These are phyloP conservation scores for Phialocephala subalpina DNA, from an alignment of 2,329 filamentous ascomycete species.

Conservation along the genomic window DNA sequence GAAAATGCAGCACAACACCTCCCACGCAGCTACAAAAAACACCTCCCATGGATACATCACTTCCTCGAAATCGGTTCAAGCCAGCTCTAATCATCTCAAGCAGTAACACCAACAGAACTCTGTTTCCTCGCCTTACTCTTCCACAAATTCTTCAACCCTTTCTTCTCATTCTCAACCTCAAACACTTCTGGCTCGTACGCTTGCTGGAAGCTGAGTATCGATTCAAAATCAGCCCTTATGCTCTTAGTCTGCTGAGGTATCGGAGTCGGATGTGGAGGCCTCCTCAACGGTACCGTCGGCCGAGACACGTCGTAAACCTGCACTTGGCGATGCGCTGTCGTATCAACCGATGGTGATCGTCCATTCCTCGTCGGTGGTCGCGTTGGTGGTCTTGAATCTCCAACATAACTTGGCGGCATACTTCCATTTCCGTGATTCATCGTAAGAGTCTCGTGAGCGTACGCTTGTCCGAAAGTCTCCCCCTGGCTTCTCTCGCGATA, in stretches of 20 bases:
- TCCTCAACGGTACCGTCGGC: not conserved
- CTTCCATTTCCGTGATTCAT: not conserved
- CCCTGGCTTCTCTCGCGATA: no score
- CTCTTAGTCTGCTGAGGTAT: not conserved
- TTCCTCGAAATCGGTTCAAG: not conserved
- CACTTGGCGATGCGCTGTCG: not conserved
- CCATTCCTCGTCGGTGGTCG: not conserved
- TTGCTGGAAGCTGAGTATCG: not conserved
- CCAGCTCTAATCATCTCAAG: not conserved
- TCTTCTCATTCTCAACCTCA: no score
- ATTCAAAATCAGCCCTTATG: slow-evolving; percentile 2
- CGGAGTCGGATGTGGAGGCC: not conserved
- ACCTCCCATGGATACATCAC: no score
- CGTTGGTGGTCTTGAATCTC: not conserved
- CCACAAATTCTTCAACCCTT: slow-evolving; percentile 21
- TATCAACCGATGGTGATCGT: not conserved
- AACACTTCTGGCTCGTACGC: not conserved
- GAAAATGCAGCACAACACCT: no score
- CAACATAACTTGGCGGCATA: not conserved
- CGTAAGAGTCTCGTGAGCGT: not conserved
- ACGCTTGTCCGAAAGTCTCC: not conserved
- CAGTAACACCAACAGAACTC: slow-evolving; percentile 1
- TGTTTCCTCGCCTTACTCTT: slow-evolving; percentile 10
- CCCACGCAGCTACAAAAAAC: no score
- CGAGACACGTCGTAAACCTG: not conserved